phyloP scores from a whole-genome alignment of 2,329 filamentous ascomycete genomes.

The Paraconiothyrium brasiliense region DNA sequence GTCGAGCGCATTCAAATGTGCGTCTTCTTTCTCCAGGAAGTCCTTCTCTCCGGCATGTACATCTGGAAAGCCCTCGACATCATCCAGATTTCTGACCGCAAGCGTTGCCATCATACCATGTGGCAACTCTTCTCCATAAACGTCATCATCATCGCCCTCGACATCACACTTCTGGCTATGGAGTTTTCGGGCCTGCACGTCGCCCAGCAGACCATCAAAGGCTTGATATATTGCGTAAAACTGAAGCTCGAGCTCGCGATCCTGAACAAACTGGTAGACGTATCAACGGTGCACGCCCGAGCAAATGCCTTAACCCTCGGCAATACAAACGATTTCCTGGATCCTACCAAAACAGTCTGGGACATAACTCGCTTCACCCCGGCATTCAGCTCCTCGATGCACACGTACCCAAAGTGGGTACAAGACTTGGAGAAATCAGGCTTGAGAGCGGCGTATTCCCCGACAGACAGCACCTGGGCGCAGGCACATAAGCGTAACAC shows the following conservation, averaged over 20 bases:
- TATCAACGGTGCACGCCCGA: constrained; percentile 20
- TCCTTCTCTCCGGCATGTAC: constrained; percentile 53
- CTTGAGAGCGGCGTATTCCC: constrained; percentile 25
- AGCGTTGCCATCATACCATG: constrained; percentile 38
- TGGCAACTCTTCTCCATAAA: constrained; percentile 51
- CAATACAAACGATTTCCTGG: constrained; percentile 31
- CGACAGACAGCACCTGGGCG: constrained; percentile 23
- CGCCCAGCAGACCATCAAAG: constrained; percentile 49
- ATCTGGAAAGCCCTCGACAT: constrained; percentile 58
- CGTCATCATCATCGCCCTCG: constrained; percentile 49
- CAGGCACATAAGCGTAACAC: constrained; percentile 18
- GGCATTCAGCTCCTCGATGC: constrained; percentile 22
- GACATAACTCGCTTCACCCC: constrained; percentile 30
- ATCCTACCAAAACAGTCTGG: constrained; percentile 30
- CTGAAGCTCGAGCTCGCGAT: constrained; percentile 64
- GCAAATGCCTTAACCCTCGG: constrained; percentile 21
- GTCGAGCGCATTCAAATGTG: constrained; percentile 53
- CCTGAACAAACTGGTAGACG: constrained; percentile 53
- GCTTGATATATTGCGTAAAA: constrained; percentile 53
- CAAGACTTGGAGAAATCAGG: constrained; percentile 28
- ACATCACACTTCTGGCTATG: constrained; percentile 47
- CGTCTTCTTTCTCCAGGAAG: constrained; percentile 50
- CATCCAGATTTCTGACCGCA: constrained; percentile 46
- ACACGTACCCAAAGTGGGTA: constrained; percentile 31
- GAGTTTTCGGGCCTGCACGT: constrained; percentile 46